A percentile compares a stretch with the other conserved stretches of the same genome.
Evolutionary conservation across 2,329 filamentous ascomycete species (phyloP).

Genomic region (Ceratocystis destructans): DNA sequence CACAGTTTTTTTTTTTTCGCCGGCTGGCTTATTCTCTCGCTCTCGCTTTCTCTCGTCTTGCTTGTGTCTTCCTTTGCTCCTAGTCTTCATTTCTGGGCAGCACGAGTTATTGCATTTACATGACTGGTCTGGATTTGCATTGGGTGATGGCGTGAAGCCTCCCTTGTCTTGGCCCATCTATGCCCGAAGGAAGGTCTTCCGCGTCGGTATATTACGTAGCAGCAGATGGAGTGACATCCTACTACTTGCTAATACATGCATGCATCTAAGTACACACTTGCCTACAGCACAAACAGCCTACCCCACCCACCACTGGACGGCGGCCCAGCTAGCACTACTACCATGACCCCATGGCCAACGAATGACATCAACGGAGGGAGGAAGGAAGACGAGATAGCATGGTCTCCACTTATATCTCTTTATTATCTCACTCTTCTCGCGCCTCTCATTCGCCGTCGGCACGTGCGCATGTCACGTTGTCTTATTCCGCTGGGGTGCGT

Average conservation of each 20-base stretch:
- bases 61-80: too few relatives aligned
- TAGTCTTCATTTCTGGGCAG: neutral
- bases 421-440: neutral
- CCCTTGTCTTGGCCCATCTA: too few relatives aligned
- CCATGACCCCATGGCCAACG: neutral
- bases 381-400: neutral
- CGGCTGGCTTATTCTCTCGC: too few relatives aligned
- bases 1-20: neutral
- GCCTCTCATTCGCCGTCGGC: neutral
- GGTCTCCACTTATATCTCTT: neutral
- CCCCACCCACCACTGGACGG: neutral
- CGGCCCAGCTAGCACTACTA: too few relatives aligned
- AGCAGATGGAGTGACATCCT: too few relatives aligned
- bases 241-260: too few relatives aligned
- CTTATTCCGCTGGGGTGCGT: neutral
- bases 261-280: too few relatives aligned
- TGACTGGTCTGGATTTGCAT: neutral
- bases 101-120: neutral
- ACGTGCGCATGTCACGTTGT: conserved; percentile 8
- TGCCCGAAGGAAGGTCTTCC: too few relatives aligned
- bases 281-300: too few relatives aligned
- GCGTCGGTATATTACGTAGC: too few relatives aligned
- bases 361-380: neutral
- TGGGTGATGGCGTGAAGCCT: neutral
- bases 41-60: too few relatives aligned